These are phyloP conservation scores for Mariannaea elegans DNA, from an alignment of 2,329 filamentous ascomycete genomes.

Conservation along the genomic window DNA sequence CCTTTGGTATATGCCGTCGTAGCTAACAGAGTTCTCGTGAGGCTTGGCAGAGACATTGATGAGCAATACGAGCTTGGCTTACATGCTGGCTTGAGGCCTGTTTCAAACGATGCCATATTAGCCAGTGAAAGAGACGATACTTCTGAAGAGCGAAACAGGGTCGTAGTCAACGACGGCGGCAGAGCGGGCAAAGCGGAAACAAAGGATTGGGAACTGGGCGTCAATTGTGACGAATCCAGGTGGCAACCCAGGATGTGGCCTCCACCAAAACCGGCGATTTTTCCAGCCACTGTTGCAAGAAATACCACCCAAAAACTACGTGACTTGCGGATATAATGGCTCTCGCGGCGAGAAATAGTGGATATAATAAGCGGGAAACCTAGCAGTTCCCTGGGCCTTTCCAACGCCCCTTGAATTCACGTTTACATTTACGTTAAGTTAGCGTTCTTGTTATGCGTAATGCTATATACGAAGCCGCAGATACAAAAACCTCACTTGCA, in stretches of 20 bases:
- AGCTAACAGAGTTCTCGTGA: background rate
- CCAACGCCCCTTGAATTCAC: background rate
- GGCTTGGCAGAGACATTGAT: slow-evolving; percentile 17
- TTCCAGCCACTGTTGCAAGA: slow-evolving; percentile 30
- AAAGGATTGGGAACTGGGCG: slow-evolving; percentile 26
- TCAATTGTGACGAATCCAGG: slow-evolving; percentile 34
- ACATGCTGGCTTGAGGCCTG: slow-evolving; percentile 17
- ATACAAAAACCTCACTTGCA: background rate
- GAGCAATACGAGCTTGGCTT: slow-evolving; percentile 23
- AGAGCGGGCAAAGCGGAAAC: slow-evolving; percentile 19
- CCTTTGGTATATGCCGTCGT: background rate
- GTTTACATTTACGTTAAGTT: background rate
- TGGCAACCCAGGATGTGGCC: slow-evolving; percentile 18
- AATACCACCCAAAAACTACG: slow-evolving; percentile 10
- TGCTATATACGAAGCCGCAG: background rate
- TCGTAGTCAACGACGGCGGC: slow-evolving; percentile 22
- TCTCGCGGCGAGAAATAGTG: slow-evolving; percentile 8
- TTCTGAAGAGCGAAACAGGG: slow-evolving; percentile 30
- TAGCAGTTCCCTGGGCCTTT: slow-evolving; percentile 4
- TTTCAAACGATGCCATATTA: slow-evolving; percentile 5
- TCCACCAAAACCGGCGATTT: slow-evolving; percentile 25
- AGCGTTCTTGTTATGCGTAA: background rate
- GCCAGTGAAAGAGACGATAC: slow-evolving; percentile 20
- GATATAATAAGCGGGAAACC: slow-evolving; percentile 2
- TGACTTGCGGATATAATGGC: slow-evolving; percentile 12